A percentile compares a stretch with the other conserved stretches of the same genome.
Conservation (phyloP, 164 flowering plant genomes). For the Umbellularia californica region DNA sequence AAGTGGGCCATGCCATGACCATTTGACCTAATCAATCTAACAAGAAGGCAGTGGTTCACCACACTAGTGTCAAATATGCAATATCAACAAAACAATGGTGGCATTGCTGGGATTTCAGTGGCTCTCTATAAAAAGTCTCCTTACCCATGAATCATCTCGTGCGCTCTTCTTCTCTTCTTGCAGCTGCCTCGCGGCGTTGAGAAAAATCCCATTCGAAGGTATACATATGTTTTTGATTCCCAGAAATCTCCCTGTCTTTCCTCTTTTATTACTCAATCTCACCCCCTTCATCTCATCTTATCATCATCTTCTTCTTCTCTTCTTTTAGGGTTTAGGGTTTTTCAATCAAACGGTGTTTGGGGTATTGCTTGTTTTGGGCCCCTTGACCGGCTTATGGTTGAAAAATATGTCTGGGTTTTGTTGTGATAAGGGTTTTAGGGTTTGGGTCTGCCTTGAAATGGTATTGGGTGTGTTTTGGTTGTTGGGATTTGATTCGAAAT, state of each 20-base stretch:
- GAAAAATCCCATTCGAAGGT: background rate
- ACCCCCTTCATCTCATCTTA: background rate
- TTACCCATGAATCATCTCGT: background rate
- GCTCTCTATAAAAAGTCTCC: background rate
- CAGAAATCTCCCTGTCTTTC: background rate
- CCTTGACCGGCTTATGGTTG: background rate
- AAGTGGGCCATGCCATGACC: too few relatives aligned
- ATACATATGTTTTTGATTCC: background rate
- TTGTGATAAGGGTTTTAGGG: background rate
- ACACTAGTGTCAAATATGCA: background rate
- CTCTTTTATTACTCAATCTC: background rate
- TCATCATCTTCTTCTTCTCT: background rate
- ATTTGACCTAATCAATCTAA: too few relatives aligned
- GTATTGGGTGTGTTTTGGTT: background rate
- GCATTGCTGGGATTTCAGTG: background rate
- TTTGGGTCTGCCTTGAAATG: background rate
- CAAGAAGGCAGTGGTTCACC: too few relatives aligned
- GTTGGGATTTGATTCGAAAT: background rate
- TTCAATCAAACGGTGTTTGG: background rate
- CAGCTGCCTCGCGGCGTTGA: background rate
- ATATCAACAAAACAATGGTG: background rate
- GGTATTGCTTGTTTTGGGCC: background rate
- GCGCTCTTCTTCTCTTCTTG: background rate
- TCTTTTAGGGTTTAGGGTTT: background rate
- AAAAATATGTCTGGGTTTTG: background rate